phyloP scores from a whole-genome alignment of 2,329 filamentous ascomycete genomes.

The Ophiostoma montium region DNA sequence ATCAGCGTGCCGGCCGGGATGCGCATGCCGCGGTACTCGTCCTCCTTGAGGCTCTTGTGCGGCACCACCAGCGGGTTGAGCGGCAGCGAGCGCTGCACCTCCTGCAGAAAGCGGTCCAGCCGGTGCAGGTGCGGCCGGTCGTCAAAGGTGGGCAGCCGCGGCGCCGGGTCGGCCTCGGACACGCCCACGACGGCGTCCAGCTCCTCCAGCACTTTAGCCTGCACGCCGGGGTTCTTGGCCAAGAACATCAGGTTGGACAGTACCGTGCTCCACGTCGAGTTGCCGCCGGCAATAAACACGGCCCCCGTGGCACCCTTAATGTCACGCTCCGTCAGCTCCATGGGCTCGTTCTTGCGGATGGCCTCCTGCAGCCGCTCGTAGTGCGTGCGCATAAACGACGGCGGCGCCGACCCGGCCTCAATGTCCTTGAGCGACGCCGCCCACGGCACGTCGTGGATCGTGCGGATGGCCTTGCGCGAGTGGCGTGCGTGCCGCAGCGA shows the following conservation, averaged over 20 bases:
- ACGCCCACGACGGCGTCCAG: constrained; percentile 32
- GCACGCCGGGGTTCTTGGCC: constrained; percentile 27
- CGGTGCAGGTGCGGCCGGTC: constrained; percentile 30
- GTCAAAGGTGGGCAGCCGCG: constrained; percentile 29
- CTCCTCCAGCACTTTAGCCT: constrained; percentile 30
- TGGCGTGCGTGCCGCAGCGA: constrained; percentile 16
- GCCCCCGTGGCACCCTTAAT: constrained; percentile 35
- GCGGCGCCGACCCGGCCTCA: constrained; percentile 19
- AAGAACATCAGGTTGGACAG: constrained; percentile 29
- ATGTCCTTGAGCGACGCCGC: constrained; percentile 18
- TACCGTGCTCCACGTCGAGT: constrained; percentile 30
- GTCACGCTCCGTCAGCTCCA: constrained; percentile 26
- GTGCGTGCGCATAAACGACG: constrained; percentile 20
- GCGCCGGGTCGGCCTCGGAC: constrained; percentile 1
- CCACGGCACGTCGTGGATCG: constrained; percentile 30
- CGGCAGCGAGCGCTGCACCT: constrained; percentile 30
- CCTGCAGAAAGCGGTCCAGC: constrained; percentile 31
- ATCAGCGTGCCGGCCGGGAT: constrained; percentile 39
- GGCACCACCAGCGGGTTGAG: constrained; percentile 37
- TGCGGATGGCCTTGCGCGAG: constrained; percentile 21
- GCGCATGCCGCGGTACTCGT: constrained; percentile 40
- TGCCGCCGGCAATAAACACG: constrained; percentile 32
- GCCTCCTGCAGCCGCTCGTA: constrained; percentile 18
- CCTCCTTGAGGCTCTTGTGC: constrained; percentile 38
- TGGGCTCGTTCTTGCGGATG: constrained; percentile 16